Base-by-base conservation (phyloP, 176 grass and related monocot genomes). In the Cenchrus fungigraminus region DNA sequence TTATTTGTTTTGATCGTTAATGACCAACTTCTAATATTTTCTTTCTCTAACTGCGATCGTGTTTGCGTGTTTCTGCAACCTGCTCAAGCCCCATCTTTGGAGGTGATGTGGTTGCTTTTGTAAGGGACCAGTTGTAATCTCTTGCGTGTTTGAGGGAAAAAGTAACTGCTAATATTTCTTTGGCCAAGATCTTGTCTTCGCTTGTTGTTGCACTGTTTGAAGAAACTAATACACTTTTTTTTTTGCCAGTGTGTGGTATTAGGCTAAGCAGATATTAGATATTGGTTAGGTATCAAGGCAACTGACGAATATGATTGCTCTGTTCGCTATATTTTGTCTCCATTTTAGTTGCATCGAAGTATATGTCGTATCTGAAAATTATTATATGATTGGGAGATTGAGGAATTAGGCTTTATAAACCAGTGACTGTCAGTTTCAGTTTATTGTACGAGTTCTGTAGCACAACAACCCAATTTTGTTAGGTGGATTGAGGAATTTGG, bases 171-270 rank as follows among this genome's bases (percentile, higher is more conserved):
- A 79, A n/a, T 60, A 60, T 67, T 59, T 55, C 43, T 62, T 54
- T 80, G 9, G 31, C 64, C 16, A 79, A 84, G 9, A 54, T 85
- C 20, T 85, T 61, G 46, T 49, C 32, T 75, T 79, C 19, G 22
- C 54, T 16, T 68, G 75, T 10, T 70, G 65, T 31, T 52, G 25
- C 68, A 85, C 42, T 76, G 43, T 51, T 66, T 29, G 4, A 60
- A 65, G 19, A 63, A 77, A 55, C 14, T 40, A 44, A 81, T 81
- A 56, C 53, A 62, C 25, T 32, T 32, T 32, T 32, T 32, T 62
- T 68, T 84, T 68, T 56, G 40, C 22, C 8, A 75, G 6, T 68
- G 42, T 68, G 42, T 68, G 31, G 6, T 80, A 68, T 79, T 61
- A 19, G 55, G 58, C 19, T 55, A 42, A 71, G 50, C 5, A 37